Evolutionary conservation across 176 grass and related monocot genomes (phyloP).

Genomic region (Raddia guianensis): DNA sequence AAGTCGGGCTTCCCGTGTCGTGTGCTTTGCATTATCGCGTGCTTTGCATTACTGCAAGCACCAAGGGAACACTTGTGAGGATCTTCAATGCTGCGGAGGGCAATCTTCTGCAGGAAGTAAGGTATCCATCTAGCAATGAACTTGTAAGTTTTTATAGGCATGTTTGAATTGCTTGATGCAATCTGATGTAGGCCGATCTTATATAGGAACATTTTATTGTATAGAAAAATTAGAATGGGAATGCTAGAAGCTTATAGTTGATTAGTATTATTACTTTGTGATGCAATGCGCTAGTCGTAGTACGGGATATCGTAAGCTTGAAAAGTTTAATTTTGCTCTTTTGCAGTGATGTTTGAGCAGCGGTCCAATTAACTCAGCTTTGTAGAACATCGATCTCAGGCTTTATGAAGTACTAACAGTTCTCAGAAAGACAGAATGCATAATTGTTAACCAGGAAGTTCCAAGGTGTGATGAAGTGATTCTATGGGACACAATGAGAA

Average conservation of each 20-base stretch:
- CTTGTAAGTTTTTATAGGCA: neutral
- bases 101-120: constrained; percentile 92
- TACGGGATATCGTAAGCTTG: neutral
- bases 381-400: neutral
- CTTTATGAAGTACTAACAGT: neutral
- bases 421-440: constrained; percentile 30
- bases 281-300: neutral
- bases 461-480: constrained; percentile 64
- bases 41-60: constrained; percentile 86
- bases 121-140: neutral
- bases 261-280: neutral
- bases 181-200: neutral
- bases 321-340: neutral
- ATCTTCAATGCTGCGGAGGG: constrained; percentile 83
- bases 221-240: neutral
- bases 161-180: neutral
- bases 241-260: neutral
- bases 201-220: neutral
- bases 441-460: constrained; percentile 64
- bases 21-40: constrained; percentile 4
- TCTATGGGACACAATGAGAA: constrained; percentile 61
- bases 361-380: neutral
- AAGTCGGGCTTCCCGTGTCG: constrained; percentile 84
- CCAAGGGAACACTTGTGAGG: constrained; percentile 88
- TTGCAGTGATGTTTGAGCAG: neutral